These are phyloP conservation scores for Terfezia boudieri DNA, from an alignment of 495 filamentous ascomycete genomes.

Conservation along the genomic window DNA sequence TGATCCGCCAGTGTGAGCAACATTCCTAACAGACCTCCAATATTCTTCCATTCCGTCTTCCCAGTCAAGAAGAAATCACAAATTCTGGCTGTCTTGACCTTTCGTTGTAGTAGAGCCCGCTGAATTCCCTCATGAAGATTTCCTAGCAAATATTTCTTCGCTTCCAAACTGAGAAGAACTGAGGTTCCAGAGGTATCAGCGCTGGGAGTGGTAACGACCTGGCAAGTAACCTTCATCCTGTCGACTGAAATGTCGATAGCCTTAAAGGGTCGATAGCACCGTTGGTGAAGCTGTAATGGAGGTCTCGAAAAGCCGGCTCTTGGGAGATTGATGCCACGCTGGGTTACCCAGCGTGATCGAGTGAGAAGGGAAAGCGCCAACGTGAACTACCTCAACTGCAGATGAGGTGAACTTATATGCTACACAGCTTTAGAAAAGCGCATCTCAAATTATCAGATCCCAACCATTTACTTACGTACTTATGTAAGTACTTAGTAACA, in stretches of 20 bases:
- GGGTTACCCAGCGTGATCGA: too few relatives aligned
- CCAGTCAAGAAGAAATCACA: conserved; percentile 65
- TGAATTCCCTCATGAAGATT: conserved; percentile 67
- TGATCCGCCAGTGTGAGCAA: conserved; percentile 59
- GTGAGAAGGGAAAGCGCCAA: neutral
- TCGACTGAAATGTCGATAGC: neutral
- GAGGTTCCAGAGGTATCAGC: conserved; percentile 69
- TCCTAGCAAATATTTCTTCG: conserved; percentile 71
- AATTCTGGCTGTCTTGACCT: conserved; percentile 34
- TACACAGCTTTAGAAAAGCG: too few relatives aligned
- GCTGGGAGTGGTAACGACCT: conserved; percentile 65
- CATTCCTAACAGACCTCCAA: conserved; percentile 64
- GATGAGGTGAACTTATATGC: too few relatives aligned
- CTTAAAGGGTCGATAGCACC: too few relatives aligned
- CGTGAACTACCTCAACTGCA: neutral
- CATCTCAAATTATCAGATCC: too few relatives aligned
- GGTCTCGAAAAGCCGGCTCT: too few relatives aligned
- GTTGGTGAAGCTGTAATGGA: too few relatives aligned
- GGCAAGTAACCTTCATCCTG: conserved; percentile 45
- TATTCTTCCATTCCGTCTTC: conserved; percentile 44
- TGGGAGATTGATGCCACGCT: too few relatives aligned
- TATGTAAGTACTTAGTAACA: too few relatives aligned
- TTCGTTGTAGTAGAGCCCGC: conserved; percentile 46
- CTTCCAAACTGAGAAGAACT: conserved; percentile 52
- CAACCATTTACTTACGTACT: too few relatives aligned